Evolutionary conservation across 495 filamentous ascomycete genomes (phyloP), one percentile per base, ranked within the genome.

Genomic region (Thermothielavioides terrestris): DNA sequence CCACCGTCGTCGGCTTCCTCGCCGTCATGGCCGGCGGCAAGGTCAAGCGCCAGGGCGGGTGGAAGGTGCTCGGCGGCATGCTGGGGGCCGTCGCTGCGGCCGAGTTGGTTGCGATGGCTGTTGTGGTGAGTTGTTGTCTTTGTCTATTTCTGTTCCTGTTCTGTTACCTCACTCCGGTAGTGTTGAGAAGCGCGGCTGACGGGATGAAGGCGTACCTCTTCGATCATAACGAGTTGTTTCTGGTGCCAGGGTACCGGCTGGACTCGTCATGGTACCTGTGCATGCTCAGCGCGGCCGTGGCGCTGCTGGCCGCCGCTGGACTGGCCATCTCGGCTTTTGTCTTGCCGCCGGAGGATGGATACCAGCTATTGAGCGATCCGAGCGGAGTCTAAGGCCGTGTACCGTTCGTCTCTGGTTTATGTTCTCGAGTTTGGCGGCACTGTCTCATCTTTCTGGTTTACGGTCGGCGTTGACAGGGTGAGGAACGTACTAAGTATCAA

Each of bases 161-260:
- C 10, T 20, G 17, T 10, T 49, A 44, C 30, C 21, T 40, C n/a
- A 11, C 34, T 25, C 17, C 15, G 10, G 14, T 32, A 9, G 12
- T 42, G 31, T 8, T 40, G 45, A 47, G 14, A 6, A 18, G 43
- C 18, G 11, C 28, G 12, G 43, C 37, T 45, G 46, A 42, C 18
- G 25, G 18, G n/a, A 22, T n/a, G 23, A 39, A 95, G 84, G 79
- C 84, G 40, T 91, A 88, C 59, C 73, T 95, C 3, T 91, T 80
- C 66, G 84, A 95, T 49, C 77, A 88, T 61, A 89, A 95, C 56
- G 82, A 86, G 42, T 78, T 88, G 37, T 97, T 95, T 65, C 82
- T 85, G 59, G 77, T 83, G 17, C 70, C 71, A 2, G 91, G 90
- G 40, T 95, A 91, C 86, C 72, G 74, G 50, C 73, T 97, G 42